Evolutionary conservation across 73 alveolate genomes (phyloP), one percentile per base, ranked within the genome.

Genomic region (Halteria grandinella): DNA sequence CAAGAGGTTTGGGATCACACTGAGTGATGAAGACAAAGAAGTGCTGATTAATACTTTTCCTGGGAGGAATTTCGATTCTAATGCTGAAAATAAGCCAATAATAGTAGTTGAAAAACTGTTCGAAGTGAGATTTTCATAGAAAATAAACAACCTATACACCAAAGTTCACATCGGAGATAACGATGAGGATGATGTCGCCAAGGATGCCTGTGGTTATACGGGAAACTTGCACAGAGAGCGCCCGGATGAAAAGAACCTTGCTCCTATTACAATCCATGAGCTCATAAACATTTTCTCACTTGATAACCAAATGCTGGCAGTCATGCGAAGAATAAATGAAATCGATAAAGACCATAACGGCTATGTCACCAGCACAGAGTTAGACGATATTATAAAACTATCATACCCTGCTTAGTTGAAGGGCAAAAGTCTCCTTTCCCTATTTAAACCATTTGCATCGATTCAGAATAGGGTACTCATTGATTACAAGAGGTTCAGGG

Each of bases 271-370:
- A 31, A 18, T 18, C 1, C 74, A 70, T 0, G 57, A 52, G 43
- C 27, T 70, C 6, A 24, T 20, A 20, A 3, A 49, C 7, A 10
- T 70, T 2, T 29, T 80, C n/a, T 18, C 24, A 21, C 28, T 29
- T 18, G 31, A 71, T 14, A 53, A 54, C 33, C 34, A 52, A 70
- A 36, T 80, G 4, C 64, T 55, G 27, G 53, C 31, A 1, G 41
- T 80, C 20, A 23, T 80, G 52, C 21, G 74, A 55, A 62, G 53
- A 12, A 80, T 80, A 3, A 69, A 71, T 32, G 91, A 80, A 15
- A 80, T 80, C 24, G 91, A 80, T 63, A 78, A 71, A 34, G 91
- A 80, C 41, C 82, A 80, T 33, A 80, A 80, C 25, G 91, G 91
- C 32, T 80, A 80, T 80, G 91, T 80, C 36, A 80, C 91, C 1